Evolutionary conservation across 1,284 basidiomycete species (phyloP), one percentile per base, ranked within the genome.

Genomic region (Sporisorium exsertum): DNA sequence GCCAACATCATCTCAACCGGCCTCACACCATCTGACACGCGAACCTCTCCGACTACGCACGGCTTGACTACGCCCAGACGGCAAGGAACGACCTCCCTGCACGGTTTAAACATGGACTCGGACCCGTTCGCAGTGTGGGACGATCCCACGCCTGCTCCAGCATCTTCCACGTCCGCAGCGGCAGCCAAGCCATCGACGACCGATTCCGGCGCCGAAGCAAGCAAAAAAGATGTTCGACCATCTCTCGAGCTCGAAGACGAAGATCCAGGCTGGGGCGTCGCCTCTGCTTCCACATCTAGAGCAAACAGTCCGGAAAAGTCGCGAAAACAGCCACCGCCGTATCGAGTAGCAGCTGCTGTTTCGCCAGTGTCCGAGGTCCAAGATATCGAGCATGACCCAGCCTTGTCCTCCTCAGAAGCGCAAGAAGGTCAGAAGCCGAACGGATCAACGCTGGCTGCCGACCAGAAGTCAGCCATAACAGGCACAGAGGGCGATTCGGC

Each of bases 51-150:
- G 35, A 52, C 37, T 24, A 52, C 13, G 20, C n/a, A 43, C 15
- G n/a, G 15, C 10, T 15, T 20, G 26, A 54, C 6, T 15, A 45
- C 42, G 27, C 45, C 13, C 18, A 16, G n/a, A 49, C 27, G 7
- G 18, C 26, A 26, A 32, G n/a, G n/a, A 33, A 12, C 5, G 29
- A 10, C 18, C 12, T 5, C 20, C 12, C 13, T 16, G n/a, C 20
- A 6, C 29, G 20, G n/a, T 12, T n/a, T n/a, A 27, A 33, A n/a
- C n/a, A 75, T 75, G 72, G 72, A 74, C 26, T 54, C 58, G 49
- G 68, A 78, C 33, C 72, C 72, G 1, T 78, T 78, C 35, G 71
- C 76, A 13, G 63, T 75, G 22, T 78, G 76, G 76, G 64, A 64
- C 40, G 67, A 75, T 35, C 67, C 59, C 29, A 24, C 58, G n/a